phyloP scores from a whole-genome alignment of 73 alveolate species.

The Breviolum minutum region DNA sequence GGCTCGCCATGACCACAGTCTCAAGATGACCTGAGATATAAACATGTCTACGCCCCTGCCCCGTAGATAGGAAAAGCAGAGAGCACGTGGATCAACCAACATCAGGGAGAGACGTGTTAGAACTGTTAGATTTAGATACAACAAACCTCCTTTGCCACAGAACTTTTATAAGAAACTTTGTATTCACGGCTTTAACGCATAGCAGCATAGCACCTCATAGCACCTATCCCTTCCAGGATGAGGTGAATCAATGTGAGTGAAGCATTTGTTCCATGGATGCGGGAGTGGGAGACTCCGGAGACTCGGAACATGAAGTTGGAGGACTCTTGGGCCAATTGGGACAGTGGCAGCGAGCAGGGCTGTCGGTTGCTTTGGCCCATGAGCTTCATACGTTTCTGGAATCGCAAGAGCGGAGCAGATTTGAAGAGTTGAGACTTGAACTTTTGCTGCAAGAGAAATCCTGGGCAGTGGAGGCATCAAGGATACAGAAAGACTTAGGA shows the following conservation, averaged over 20 bases:
- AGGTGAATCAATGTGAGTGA: background rate
- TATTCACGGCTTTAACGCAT: too few species aligned
- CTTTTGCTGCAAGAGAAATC: constrained; percentile 21
- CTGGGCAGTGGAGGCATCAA: constrained; percentile 57
- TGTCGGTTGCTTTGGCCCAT: constrained; percentile 29
- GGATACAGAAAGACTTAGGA: constrained; percentile 16
- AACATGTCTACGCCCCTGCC: too few species aligned
- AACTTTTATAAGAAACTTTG: too few species aligned
- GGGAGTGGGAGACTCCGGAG: background rate
- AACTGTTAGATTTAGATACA: too few species aligned
- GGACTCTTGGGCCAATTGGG: constrained; percentile 10
- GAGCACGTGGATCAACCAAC: too few species aligned
- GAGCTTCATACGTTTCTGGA: constrained; percentile 12
- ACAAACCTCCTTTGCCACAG: background rate
- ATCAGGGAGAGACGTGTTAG: too few species aligned
- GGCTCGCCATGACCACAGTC: too few species aligned
- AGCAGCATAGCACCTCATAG: too few species aligned
- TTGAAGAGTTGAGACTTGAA: background rate
- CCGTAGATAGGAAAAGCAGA: too few species aligned
- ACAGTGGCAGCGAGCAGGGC: constrained; percentile 5
- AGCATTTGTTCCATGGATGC: background rate
- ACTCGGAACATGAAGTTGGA: background rate
- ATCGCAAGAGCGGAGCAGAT: constrained; percentile 9
- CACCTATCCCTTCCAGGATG: too few species aligned
- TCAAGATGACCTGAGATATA: too few species aligned